phyloP scores from a whole-genome alignment of 139 green algal species.

The Tetraselmis striata region DNA sequence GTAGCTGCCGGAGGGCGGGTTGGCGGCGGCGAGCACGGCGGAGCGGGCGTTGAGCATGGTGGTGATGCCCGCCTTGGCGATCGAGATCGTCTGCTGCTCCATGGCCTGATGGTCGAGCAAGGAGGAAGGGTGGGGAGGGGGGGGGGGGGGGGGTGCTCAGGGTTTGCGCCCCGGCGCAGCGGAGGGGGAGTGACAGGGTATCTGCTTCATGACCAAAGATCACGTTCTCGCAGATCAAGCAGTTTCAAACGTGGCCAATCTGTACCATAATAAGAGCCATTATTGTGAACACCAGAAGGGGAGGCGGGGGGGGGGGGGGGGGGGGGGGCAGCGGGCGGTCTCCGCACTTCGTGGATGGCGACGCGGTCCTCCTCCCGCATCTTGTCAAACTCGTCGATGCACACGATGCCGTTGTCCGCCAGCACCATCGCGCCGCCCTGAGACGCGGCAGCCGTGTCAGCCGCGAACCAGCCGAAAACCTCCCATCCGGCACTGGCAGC shows the following conservation, averaged over 20 bases:
- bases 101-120: constrained; percentile 89
- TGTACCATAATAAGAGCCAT: too few relatives aligned
- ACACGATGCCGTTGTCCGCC: constrained; percentile 93
- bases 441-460: too few relatives aligned
- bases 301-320: background rate
- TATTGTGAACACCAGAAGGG: too few relatives aligned
- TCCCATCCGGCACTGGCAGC: too few relatives aligned
- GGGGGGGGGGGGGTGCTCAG: background rate
- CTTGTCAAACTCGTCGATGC: constrained; percentile 99
- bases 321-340: background rate
- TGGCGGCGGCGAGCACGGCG: constrained; percentile 92
- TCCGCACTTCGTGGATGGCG: constrained; percentile 89
- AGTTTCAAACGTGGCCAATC: too few relatives aligned
- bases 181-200: too few relatives aligned
- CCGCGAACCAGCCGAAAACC: too few relatives aligned
- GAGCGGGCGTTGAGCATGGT: constrained; percentile 93
- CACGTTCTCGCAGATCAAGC: too few relatives aligned
- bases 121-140: background rate
- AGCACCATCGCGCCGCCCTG: constrained; percentile 96
- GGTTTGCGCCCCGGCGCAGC: background rate
- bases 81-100: constrained; percentile 99
- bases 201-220: too few relatives aligned
- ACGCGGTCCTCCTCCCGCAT: constrained; percentile 96
- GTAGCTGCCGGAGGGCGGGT: constrained; percentile 87
- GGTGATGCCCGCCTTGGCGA: constrained; percentile 98